phyloP scores from a whole-genome alignment of 2,329 filamentous ascomycete genomes.

The Ophidiomyces ophidiicola region DNA sequence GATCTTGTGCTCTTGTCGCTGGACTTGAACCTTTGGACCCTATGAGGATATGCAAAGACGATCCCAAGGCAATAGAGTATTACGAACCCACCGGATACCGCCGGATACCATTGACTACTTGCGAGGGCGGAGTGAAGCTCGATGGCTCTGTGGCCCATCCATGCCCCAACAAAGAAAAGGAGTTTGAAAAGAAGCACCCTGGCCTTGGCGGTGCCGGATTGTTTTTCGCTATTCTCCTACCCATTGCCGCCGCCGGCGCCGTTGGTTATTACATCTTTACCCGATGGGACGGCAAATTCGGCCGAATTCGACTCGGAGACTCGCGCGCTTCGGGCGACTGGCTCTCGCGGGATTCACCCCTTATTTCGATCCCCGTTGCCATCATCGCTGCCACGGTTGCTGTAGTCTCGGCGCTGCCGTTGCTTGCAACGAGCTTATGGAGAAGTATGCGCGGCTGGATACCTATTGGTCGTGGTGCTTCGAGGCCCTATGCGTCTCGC shows the following conservation, averaged over 20 bases:
- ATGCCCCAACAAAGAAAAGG: slow-evolving; percentile 69
- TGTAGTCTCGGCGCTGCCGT: slow-evolving; percentile 56
- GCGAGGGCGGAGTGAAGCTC: slow-evolving; percentile 59
- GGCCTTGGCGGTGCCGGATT: slow-evolving; percentile 59
- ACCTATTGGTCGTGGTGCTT: slow-evolving; percentile 37
- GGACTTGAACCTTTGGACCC: slow-evolving; percentile 57
- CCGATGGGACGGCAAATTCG: slow-evolving; percentile 82
- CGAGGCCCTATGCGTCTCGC: slow-evolving; percentile 68
- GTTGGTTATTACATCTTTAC: slow-evolving; percentile 75
- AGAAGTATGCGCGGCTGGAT: slow-evolving; percentile 45
- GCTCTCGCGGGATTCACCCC: slow-evolving; percentile 60
- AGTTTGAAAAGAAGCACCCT: slow-evolving; percentile 59
- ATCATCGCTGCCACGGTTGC: slow-evolving; percentile 73
- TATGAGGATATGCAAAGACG: slow-evolving; percentile 43
- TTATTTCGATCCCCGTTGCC: slow-evolving; percentile 69
- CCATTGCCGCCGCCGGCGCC: slow-evolving; percentile 56
- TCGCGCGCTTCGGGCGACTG: slow-evolving; percentile 24
- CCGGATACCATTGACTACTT: slow-evolving; percentile 79
- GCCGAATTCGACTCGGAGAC: slow-evolving; percentile 81
- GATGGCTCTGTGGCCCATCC: slow-evolving; percentile 54
- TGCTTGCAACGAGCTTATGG: slow-evolving; percentile 63
- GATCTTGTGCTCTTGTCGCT: slow-evolving; percentile 62
- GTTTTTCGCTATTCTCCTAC: slow-evolving; percentile 73
- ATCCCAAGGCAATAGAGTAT: slow-evolving; percentile 64
- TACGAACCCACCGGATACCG: slow-evolving; percentile 81